Evolutionary conservation across 1,284 basidiomycete species (phyloP), one percentile per base, ranked within the genome.

Genomic region (Tilletia indica): DNA sequence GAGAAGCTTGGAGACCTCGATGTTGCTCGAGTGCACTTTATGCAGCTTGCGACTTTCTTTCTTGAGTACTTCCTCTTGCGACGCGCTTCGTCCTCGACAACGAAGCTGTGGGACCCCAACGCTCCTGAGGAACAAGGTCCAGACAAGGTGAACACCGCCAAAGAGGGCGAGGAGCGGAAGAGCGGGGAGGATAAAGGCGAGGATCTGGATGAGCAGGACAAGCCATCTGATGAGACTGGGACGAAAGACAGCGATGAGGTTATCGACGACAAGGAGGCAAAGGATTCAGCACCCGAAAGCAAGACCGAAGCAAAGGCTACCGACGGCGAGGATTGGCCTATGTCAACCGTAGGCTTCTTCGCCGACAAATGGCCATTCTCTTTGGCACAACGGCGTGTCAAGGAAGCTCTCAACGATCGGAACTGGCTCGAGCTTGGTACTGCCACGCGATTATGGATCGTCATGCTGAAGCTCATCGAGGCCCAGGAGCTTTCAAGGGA

Each of bases 1-100:
- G 79, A 78, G 69, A 83, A 83, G 69, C 72, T 83, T 19, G 82
- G 82, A 38, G 78, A 83, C 67, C 66, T 82, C 38, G 83, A 82
- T 34, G 68, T 74, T 14, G 82, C 83, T 12, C 76, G 83, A 9
- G 72, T 82, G 66, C 76, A 77, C 12, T 74, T 80, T 51, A 80
- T 84, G 79, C 77, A 80, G 63, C 69, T 82, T 11, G 78, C 75
- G 19, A 69, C 74, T 19, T 84, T 80, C 70, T 84, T 83, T 73
- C 73, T 84, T 31, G 82, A 82, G 34, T 84, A 82, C 68, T 83
- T 82, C 68, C 72, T 80, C 11, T 66, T 76, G 36, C 80, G 79
- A 14, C 76, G 76, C 25, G 69, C 72, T 5, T 63, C 74, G 9
- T 64, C 61, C 9, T 5, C 61, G n/a, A 38, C 61, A 16, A 64